Conservation (phyloP, 805 yeast genomes). For the Allodekkera sacchari region DNA sequence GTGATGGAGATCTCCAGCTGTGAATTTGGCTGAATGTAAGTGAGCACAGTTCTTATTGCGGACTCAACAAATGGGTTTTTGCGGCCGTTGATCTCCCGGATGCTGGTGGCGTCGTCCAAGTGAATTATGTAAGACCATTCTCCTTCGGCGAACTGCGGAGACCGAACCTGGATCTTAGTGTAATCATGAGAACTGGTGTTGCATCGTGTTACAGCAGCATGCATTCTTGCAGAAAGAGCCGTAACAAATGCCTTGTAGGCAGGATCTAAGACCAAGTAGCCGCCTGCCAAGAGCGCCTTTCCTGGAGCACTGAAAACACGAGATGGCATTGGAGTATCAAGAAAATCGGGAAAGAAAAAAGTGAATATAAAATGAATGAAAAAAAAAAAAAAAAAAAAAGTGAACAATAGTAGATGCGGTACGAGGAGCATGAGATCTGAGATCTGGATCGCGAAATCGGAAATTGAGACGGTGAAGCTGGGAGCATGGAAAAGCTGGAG, state of each 20-base stretch:
- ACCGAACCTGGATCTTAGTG: constrained; percentile 38
- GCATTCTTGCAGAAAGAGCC: constrained; percentile 86
- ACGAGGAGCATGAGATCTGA: too few relatives aligned
- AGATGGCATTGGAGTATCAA: background rate
- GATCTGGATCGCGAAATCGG: too few relatives aligned
- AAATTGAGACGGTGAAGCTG: too few relatives aligned
- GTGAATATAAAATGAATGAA: too few relatives aligned
- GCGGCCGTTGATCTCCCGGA: constrained; percentile 12
- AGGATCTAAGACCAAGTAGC: constrained; percentile 83
- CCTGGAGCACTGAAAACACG: constrained; percentile 87
- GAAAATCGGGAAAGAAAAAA: constrained; percentile 3
- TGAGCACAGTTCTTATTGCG: constrained; percentile 45
- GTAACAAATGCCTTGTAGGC: constrained; percentile 68
- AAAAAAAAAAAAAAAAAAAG: background rate
- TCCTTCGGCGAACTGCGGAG: constrained; percentile 72
- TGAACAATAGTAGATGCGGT: background rate
- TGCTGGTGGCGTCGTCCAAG: constrained; percentile 7
- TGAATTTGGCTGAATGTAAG: constrained; percentile 36
- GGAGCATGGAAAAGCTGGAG: too few relatives aligned
- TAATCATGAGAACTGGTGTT: too few relatives aligned
- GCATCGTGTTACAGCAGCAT: constrained; percentile 41
- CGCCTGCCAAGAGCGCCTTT: constrained; percentile 90
- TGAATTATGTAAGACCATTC: constrained; percentile 48
- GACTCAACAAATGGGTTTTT: constrained; percentile 71
- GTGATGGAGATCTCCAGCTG: constrained; percentile 38